Base-by-base conservation (phyloP, 352 stramenopile genomes). In the Thalassiosira ordinaria region DNA sequence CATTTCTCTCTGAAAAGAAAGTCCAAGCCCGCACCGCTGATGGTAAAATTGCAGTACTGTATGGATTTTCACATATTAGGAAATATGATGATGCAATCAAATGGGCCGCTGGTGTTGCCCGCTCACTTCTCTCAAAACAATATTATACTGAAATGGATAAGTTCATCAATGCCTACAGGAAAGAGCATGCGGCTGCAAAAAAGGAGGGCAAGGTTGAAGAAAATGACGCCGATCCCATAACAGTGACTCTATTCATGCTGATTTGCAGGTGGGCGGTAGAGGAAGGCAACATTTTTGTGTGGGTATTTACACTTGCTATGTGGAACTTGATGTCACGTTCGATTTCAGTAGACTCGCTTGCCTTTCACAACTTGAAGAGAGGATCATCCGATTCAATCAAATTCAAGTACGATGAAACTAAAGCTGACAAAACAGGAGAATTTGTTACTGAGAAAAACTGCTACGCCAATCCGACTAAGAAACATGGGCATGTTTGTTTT, bases 271-370 rank as follows among this genome's bases (percentile, higher is more conserved):
- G 59, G 66, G 53, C 73, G n/a, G 37, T 80, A 14, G 46, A 80
- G 13, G 52, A 26, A 6, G 57, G 46, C 8, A 86, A 86, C 63
- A 65, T 73, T 9, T 74, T 83, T 66, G 47, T 80, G 7, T 86
- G 72, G 78, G 37, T 67, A 27, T 83, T 66, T 56, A 56, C 66
- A 61, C 20, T 83, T 7, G 22, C 29, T 0, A 78, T 82, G 62
- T 86, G 73, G 78, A 73, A 82, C 61, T 72, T 66, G 33, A 83
- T 86, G 60, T 35, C 49, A 4, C 24, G 78, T 39, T 76, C 49
- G 4, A 60, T 75, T 24, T 69, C 52, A 1, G 74, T 86, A 39
- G 66, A 80, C 35, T 49, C 44, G 14, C 31, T 86, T 7, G 37
- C 24, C 16, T 65, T 83, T 51, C 78, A 80, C 20, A 83, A 86